A percentile compares a stretch with the other conserved stretches of the same genome.
Evolutionary conservation across 2,329 filamentous ascomycete genomes (phyloP).

Genomic region (Fusarium anthophilum): DNA sequence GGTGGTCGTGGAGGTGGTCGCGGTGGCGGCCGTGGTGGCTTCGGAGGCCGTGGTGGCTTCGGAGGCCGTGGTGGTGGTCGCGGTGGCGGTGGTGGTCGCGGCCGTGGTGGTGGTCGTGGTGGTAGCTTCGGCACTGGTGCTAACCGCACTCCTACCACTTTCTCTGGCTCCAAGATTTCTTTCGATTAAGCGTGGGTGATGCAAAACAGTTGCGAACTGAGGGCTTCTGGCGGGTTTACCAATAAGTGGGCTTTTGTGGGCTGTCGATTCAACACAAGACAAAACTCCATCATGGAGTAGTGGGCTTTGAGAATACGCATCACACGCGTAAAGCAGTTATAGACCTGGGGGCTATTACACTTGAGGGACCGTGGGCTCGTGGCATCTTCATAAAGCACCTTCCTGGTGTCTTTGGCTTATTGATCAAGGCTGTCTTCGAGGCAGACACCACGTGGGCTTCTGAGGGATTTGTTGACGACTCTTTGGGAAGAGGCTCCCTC

Average conservation of each 20-base stretch:
- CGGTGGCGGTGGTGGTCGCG: slow-evolving; percentile 56
- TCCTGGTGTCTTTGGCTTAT: slow-evolving; percentile 46
- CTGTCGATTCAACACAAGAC: slow-evolving; percentile 63
- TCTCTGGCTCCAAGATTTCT: slow-evolving; percentile 80
- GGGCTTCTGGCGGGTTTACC: slow-evolving; percentile 56
- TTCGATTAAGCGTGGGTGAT: slow-evolving; percentile 62
- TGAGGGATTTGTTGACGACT: slow-evolving; percentile 54
- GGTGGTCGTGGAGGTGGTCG: slow-evolving; percentile 55
- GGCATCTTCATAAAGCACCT: slow-evolving; percentile 41
- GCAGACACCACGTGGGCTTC: slow-evolving; percentile 49
- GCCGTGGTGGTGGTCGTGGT: slow-evolving; percentile 41
- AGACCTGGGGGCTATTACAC: slow-evolving; percentile 64
- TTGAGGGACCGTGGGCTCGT: slow-evolving; percentile 52
- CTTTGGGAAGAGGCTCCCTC: slow-evolving; percentile 43
- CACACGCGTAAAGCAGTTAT: slow-evolving; percentile 56
- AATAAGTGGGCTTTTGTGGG: slow-evolving; percentile 60
- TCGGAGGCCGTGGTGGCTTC: slow-evolving; percentile 57
- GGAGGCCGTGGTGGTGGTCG: slow-evolving; percentile 59
- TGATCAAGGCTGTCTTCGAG: slow-evolving; percentile 40
- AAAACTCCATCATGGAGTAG: slow-evolving; percentile 49
- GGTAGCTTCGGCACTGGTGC: slow-evolving; percentile 34
- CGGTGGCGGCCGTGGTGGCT: slow-evolving; percentile 59
- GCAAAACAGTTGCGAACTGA: slow-evolving; percentile 47
- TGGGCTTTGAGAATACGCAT: slow-evolving; percentile 65
- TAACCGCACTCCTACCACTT: slow-evolving; percentile 45